Evolutionary conservation across 148 eudicot species (phyloP), one percentile per base, ranked within the genome.

Genomic region (Oxyria digyna): DNA sequence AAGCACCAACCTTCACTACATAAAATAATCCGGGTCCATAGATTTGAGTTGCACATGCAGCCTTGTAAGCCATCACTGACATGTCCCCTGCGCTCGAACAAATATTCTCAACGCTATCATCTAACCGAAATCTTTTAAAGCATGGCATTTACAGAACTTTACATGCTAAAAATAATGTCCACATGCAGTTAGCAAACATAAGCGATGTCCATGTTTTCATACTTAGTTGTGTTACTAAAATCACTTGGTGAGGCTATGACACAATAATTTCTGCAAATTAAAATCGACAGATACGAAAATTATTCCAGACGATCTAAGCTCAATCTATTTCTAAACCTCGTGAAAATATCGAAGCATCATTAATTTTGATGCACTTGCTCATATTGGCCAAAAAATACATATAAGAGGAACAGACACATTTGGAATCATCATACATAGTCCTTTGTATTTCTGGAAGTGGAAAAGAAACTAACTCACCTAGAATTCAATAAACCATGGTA

Each of bases 1-100:
- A 40, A 9, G 73, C 45, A 43, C 15, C 67, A 40, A 78, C 88
- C 76, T 75, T 86, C 18, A 70, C 73, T 13, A 87, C 98, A 62
- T 87, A 92, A 55, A 73, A 79, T 52, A 89, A 75, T 31, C 81
- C 79, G 3, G 64, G 71, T 57, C 98, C 96, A 66, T 87, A 92
- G 2, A 92, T 75, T 79, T 85, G 85, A 26, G 84, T 73, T 23
- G 96, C 98, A 45, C 79, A 83, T 32, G 96, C 88, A 50, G 96
- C 98, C 81, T 92, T 92, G 86, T 76, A 82, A 15, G 85, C 70
- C 72, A 92, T 71, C 17, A 89, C 83, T 76, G 77, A 66, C 83
- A 74, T 72, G 48, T 87, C 84, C 74, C 96, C 98, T 92, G 91
- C 5, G 26, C 23, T 37, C 37, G 33, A 24, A 33, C 13, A 67